Evolutionary conservation across 345 rosid genomes (phyloP).

Genomic region (Laguncularia racemosa): DNA sequence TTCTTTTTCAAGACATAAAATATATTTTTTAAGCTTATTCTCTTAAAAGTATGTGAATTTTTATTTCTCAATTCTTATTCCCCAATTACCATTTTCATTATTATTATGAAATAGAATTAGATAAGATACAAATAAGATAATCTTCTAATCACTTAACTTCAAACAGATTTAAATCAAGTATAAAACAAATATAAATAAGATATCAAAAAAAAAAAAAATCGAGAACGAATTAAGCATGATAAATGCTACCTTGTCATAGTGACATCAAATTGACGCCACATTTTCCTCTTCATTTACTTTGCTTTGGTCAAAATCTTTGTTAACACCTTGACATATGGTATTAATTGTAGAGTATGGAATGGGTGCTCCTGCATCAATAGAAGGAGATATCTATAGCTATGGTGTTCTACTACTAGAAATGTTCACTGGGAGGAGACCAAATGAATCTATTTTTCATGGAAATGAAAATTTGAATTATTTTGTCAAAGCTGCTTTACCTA

Average conservation of each 20-base stretch:
- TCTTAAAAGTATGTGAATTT: no score
- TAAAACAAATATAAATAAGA: no score
- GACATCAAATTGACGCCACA: neutral
- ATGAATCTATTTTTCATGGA: slow-evolving; percentile 9
- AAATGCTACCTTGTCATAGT: neutral
- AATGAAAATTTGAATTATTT: slow-evolving; percentile 5
- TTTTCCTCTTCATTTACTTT: fast-evolving
- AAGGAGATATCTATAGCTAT: slow-evolving; percentile 13
- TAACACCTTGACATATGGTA: neutral
- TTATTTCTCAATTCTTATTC: no score
- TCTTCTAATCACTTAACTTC: no score
- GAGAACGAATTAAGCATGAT: neutral
- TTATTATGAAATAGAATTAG: no score
- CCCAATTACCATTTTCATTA: no score
- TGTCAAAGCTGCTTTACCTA: no score
- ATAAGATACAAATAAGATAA: no score
- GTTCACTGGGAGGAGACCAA: slow-evolving; percentile 16
- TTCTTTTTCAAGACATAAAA: no score
- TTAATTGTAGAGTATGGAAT: slow-evolving; percentile 11
- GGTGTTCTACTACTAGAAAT: slow-evolving; percentile 19
- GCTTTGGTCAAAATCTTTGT: neutral
- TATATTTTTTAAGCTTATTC: no score
- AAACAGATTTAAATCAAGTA: no score
- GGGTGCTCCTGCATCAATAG: slow-evolving; percentile 6
- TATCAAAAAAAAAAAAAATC: no score